phyloP scores from a whole-genome alignment of 192 early-diverging fungal genomes.

The Rhizophagus sp. region DNA sequence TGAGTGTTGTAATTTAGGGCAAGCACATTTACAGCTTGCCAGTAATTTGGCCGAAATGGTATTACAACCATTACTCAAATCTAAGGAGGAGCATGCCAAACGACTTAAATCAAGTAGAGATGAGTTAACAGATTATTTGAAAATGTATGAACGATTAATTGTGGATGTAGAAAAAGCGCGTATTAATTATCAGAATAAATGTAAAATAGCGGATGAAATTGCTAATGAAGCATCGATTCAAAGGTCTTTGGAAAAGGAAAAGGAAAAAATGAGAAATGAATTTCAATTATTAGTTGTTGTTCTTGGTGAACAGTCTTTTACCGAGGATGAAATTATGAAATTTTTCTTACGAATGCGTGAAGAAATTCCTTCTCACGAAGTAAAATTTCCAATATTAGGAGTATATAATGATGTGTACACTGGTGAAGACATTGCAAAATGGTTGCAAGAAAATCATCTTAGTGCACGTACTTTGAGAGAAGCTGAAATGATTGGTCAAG shows the following conservation, averaged over 20 bases:
- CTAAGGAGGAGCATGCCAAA: conserved; percentile 42
- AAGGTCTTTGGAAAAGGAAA: background rate
- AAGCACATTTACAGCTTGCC: conserved; percentile 45
- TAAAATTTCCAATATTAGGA: conserved; percentile 71
- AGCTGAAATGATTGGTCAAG: conserved; percentile 70
- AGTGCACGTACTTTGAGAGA: conserved; percentile 60
- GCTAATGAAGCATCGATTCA: conserved; percentile 35
- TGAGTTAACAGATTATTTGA: conserved; percentile 50
- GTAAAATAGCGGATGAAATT: conserved; percentile 64
- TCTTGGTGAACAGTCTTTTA: conserved; percentile 60
- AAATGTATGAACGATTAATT: conserved; percentile 46
- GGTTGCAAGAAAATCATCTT: conserved; percentile 69
- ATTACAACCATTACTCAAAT: conserved; percentile 50
- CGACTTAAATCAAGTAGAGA: conserved; percentile 41
- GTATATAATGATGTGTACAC: conserved; percentile 60
- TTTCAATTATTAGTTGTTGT: conserved; percentile 37
- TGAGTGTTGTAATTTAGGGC: conserved; percentile 44
- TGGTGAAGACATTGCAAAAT: conserved; percentile 69
- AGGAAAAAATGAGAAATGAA: background rate
- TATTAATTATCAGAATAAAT: conserved; percentile 44
- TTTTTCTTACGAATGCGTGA: conserved; percentile 62
- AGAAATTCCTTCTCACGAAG: conserved; percentile 62
- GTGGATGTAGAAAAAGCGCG: conserved; percentile 50
- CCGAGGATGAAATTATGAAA: conserved; percentile 60
- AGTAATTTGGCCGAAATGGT: conserved; percentile 44